Conservation (phyloP, 1,284 basidiomycete species). For the Cryptococcus deneoformans region DNA sequence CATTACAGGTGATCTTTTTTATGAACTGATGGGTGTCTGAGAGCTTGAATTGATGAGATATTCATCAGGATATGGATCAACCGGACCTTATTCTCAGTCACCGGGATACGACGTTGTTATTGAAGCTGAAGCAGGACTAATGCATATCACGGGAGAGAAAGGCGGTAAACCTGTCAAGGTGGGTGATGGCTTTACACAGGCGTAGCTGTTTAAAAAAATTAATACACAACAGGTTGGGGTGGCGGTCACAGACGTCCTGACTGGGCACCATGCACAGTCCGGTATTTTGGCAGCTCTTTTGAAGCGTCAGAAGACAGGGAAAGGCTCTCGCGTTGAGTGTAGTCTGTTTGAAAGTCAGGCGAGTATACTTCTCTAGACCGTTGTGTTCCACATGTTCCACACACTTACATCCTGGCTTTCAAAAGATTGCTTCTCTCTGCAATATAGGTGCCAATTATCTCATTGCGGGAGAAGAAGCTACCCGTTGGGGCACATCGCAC, state of each 20-base stretch:
- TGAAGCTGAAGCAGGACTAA: constrained; percentile 86
- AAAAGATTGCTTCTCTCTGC: constrained; percentile 79
- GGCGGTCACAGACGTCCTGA: constrained; percentile 76
- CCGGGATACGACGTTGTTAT: constrained; percentile 91
- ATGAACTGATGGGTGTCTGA: too few relatives aligned
- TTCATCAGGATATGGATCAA: constrained; percentile 80
- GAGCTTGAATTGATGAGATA: background rate
- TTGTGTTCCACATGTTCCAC: background rate
- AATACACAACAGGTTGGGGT: constrained; percentile 61
- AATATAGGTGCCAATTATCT: constrained; percentile 95
- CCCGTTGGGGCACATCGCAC: constrained; percentile 87
- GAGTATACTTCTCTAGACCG: constrained; percentile 11
- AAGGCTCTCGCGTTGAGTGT: constrained; percentile 87
- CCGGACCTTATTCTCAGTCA: constrained; percentile 76
- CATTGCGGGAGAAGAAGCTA: constrained; percentile 78
- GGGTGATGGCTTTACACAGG: background rate
- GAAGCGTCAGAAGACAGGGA: constrained; percentile 76
- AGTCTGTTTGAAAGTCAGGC: constrained; percentile 85
- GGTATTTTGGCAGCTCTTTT: constrained; percentile 88
- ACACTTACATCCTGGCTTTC: background rate
- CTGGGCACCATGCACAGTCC: constrained; percentile 83
- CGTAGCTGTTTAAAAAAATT: constrained; percentile 2
- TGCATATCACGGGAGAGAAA: constrained; percentile 94
- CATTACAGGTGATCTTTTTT: constrained; percentile 64
- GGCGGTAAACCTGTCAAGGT: constrained; percentile 80